Base-by-base conservation (phyloP, 2,329 filamentous ascomycete genomes). In the Epichloe gansuensis region DNA sequence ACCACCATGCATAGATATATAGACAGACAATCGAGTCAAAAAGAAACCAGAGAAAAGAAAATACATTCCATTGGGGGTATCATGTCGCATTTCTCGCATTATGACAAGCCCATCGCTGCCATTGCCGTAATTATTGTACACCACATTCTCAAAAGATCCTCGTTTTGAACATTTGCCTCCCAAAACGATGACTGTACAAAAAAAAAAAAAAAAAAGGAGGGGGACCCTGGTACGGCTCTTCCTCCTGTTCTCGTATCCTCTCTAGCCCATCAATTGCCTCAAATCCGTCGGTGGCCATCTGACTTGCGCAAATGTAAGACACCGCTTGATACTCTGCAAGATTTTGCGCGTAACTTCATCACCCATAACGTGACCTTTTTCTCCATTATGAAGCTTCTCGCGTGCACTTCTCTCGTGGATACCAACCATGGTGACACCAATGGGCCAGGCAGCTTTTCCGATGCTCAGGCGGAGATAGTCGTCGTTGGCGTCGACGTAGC, bases 351-450 rank as follows among this genome's bases (percentile, higher is more conserved):
- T 98, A 45, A 86, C 83, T 72, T 98, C 93, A 65, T 97, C 93
- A 54, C 90, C 91, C 84, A 98, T 90, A 61, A 97, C 95, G 67
- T 98, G 91, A 4, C 91, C 93, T 63, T 90, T 85, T 63, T 85
- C 82, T 54, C 84, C 85, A 67, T 93, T 82, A 66, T 97, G 91
- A 55, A 98, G 73, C 72, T 98, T 98, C 72, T 98, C 93, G 57
- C 93, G 81, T 21, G 93, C 91, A 59, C 86, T 93, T 64, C 93
- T 83, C 75, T 97, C 93, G 79, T 98, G 93, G 62, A 98, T 98
- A 75, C 93, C 93, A 63, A 98, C 93, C 93, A 97, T 98, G 67
- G 93, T 98, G 41, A 98, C 93, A 70, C 93, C 93, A 63, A 98
- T 98, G 25, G 93, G 93, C 93, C 93, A 98, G 15, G 93, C 93